Evolutionary conservation across 177 flowering plant genomes (phyloP), one percentile per base, ranked within the genome.

Genomic region (Vitis hybrid): DNA sequence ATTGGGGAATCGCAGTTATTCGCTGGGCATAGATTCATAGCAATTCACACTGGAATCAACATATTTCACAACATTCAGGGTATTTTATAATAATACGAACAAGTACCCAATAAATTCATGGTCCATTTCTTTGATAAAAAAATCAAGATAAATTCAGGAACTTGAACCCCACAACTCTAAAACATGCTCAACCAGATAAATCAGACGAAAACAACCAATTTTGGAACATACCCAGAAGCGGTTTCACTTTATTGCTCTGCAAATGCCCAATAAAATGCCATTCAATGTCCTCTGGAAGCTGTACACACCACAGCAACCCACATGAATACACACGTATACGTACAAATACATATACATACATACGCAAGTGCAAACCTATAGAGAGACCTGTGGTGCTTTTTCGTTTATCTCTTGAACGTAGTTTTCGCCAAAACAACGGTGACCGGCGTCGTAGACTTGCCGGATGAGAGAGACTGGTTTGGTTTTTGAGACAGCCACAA

Each of bases 181-280:
- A 39, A 39, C 45, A 13, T 62, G 0, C 65, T 31, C 8, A 39
- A 39, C 45, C 45, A 39, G 20, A 14, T 19, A 22, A 57, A 49
- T 50, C 11, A 10, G 3, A 50, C 59, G 50, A 29, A 50, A 50
- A 12, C 45, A 22, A 6, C 9, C 45, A 39, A 39, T 39, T 39
- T 26, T 39, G 8, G 5, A 39, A 48, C 79, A 34, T 87, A 95
- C 99, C 74, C 12, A 96, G 74, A 53, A 96, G 85, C 26, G 91
- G 65, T 70, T 93, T 96, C 60, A 83, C 97, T 89, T 96, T 93
- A 71, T 93, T 96, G 81, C 97, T 93, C 87, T 96, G 99, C 82
- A 96, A 81, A 75, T 93, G 80, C 73, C 99, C 99, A 64, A 93
- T 84, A 68, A 89, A 93, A 86, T 91, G 99, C 99, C 99, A 96